Evolutionary conservation across 1,284 basidiomycete species (phyloP).

Genomic region (Melampsora abietis-canadensis): DNA sequence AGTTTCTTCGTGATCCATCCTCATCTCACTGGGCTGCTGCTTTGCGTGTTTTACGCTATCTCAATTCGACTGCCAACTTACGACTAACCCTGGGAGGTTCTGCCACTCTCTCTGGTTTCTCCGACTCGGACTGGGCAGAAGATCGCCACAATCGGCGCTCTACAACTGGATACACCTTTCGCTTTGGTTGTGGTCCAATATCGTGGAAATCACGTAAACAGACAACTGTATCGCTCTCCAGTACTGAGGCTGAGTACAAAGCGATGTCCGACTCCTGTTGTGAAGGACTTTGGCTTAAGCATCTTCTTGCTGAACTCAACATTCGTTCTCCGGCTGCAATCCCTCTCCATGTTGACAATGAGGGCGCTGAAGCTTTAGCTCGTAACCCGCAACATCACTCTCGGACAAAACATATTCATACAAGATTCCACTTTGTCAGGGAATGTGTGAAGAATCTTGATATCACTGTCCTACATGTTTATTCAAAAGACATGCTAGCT

Average conservation of each 20-base stretch:
- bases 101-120: not conserved
- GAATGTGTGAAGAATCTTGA: not conserved
- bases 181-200: not conserved
- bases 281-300: not conserved
- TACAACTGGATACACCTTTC: constrained; percentile 2
- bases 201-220: constrained; percentile 16
- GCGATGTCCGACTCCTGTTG: not conserved
- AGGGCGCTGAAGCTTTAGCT: not conserved
- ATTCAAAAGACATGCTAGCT: not conserved
- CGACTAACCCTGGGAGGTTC: not conserved
- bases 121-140: constrained; percentile 19
- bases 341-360: constrained; percentile 10
- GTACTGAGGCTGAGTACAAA: too few relatives aligned
- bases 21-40: constrained; percentile 7
- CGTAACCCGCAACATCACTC: not conserved
- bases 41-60: not conserved
- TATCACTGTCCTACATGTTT: not conserved
- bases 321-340: too few relatives aligned
- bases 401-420: not conserved
- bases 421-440: not conserved
- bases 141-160: not conserved
- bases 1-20: constrained; percentile 16
- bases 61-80: not conserved
- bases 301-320: not conserved
- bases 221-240: constrained; percentile 3